Conservation (phyloP, 2,329 filamentous ascomycete genomes). For the Apiospora saccharicola region DNA sequence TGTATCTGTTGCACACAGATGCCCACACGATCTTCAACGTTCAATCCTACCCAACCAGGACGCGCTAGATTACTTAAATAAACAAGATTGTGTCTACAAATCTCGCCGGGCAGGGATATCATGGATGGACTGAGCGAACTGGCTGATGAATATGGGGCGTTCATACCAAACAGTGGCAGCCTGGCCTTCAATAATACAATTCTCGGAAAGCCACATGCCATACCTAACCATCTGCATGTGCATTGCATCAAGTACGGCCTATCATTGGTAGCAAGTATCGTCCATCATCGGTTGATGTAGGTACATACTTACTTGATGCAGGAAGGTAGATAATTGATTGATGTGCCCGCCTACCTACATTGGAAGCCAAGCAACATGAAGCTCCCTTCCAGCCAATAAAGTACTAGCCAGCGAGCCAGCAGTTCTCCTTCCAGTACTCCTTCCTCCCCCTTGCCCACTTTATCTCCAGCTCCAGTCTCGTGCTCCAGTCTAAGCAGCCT, state of each 20-base stretch:
- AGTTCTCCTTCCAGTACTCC: background rate
- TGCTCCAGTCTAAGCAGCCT: background rate
- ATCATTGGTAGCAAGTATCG: too few species aligned
- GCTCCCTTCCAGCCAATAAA: background rate
- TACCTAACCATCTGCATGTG: background rate
- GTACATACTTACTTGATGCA: background rate
- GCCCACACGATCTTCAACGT: background rate
- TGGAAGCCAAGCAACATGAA: too few species aligned
- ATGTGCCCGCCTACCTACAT: background rate
- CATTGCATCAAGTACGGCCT: background rate
- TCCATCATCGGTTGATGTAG: background rate
- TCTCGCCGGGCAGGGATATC: background rate
- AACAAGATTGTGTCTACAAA: background rate
- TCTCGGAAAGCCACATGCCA: constrained; percentile 9
- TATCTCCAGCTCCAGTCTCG: constrained; percentile 6
- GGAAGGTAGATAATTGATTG: background rate
- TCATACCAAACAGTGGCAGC: background rate
- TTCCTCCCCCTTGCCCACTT: background rate
- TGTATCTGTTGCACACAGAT: background rate
- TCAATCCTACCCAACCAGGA: background rate
- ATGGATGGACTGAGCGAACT: too few species aligned
- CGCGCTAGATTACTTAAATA: background rate
- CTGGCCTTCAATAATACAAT: background rate
- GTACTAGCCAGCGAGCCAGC: background rate
- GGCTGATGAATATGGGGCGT: constrained; percentile 1